Conservation (phyloP, 192 early-diverging fungal genomes). For the Fimicolochytrium jonesii region DNA sequence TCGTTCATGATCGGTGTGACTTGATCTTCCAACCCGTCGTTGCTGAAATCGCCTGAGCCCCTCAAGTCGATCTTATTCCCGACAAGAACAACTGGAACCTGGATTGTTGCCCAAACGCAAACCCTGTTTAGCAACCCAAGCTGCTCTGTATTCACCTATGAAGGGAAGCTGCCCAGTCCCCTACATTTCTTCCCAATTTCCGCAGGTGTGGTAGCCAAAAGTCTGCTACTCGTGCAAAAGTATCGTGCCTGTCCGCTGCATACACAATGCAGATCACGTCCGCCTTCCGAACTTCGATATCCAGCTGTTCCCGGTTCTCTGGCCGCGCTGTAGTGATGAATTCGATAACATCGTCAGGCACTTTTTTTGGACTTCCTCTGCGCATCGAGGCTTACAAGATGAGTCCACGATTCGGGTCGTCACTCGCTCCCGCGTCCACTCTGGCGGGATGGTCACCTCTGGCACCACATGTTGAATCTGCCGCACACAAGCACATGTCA, state of each 20-base stretch:
- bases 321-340: conserved; percentile 55
- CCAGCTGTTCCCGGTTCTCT: conserved; percentile 84
- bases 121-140: too few species aligned
- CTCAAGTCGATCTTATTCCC: conserved; percentile 90
- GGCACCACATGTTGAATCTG: conserved; percentile 96
- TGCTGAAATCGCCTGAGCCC: conserved; percentile 71
- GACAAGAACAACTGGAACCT: conserved; percentile 90
- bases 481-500: not conserved
- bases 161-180: conserved; percentile 16
- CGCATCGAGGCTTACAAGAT: conserved; percentile 57
- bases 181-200: conserved; percentile 85
- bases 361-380: too few species aligned
- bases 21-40: conserved; percentile 85
- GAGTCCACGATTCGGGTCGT: conserved; percentile 98
- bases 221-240: conserved; percentile 77
- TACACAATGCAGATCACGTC: conserved; percentile 99
- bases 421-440: conserved; percentile 93
- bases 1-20: conserved; percentile 99
- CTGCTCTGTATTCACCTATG: too few species aligned
- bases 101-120: not conserved
- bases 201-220: conserved; percentile 95
- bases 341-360: not conserved
- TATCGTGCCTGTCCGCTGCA: conserved; percentile 77
- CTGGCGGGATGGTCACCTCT: conserved; percentile 99
- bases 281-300: conserved; percentile 91